A percentile compares a stretch with the other conserved stretches of the same genome.
These are phyloP conservation scores for Fusarium tanahbumbuense DNA, from an alignment of 2,329 filamentous ascomycete species.

Conservation along the genomic window DNA sequence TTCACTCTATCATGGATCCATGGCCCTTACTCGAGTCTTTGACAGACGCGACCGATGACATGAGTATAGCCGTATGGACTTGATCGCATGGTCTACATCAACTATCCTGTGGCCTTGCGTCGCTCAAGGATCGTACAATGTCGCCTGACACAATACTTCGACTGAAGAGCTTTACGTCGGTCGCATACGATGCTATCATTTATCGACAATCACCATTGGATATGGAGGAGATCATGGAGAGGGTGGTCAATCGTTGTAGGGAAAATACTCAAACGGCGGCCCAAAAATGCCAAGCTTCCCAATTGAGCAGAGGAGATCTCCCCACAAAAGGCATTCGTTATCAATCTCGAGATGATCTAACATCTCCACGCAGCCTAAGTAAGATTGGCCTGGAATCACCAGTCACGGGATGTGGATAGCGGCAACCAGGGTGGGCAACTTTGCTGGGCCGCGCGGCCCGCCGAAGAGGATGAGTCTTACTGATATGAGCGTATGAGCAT, in stretches of 20 bases:
- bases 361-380: constrained; percentile 18
- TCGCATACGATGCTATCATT: neutral
- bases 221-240: neutral
- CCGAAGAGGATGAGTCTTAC: neutral
- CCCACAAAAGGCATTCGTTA: constrained; percentile 10
- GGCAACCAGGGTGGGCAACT: constrained; percentile 8
- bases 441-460: constrained; percentile 39
- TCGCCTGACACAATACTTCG: neutral
- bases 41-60: constrained; percentile 14
- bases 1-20: constrained; percentile 9
- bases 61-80: constrained; percentile 21
- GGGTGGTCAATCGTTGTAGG: neutral
- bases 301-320: neutral
- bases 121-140: neutral
- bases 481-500: constrained; percentile 9
- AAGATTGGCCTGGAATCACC: constrained; percentile 27
- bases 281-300: neutral
- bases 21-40: constrained; percentile 1
- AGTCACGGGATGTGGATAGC: constrained; percentile 27
- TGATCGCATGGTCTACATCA: neutral
- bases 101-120: neutral
- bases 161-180: neutral
- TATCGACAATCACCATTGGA: neutral
- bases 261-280: neutral
- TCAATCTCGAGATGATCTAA: constrained; percentile 33